Conservation (phyloP, 2,329 filamentous ascomycete genomes). For the Colletotrichum sp. region DNA sequence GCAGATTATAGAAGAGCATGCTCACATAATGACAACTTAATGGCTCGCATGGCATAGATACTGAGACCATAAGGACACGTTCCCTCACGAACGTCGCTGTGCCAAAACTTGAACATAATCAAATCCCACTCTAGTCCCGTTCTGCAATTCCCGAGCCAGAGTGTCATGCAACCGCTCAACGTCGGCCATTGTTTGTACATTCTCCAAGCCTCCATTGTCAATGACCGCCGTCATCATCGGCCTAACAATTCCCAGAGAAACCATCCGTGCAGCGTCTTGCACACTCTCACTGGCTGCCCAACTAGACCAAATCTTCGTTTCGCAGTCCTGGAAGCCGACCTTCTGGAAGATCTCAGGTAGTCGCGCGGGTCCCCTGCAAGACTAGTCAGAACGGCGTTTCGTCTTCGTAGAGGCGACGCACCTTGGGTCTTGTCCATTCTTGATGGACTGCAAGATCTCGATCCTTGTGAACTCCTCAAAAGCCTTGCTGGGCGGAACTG, state of each 20-base stretch:
- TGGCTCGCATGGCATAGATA: no score
- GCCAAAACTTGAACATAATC: no score
- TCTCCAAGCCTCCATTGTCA: neutral
- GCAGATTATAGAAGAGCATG: no score
- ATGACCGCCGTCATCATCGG: neutral
- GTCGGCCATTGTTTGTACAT: neutral
- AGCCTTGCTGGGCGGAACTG: neutral
- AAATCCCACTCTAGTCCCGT: neutral
- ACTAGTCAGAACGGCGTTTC: neutral
- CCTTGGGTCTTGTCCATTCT: neutral
- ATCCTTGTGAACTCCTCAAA: neutral
- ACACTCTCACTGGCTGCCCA: neutral
- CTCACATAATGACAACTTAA: no score
- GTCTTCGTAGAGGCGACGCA: neutral
- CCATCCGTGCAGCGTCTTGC: neutral
- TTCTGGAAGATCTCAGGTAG: rapidly evolving
- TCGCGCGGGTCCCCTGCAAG: neutral
- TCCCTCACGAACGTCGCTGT: no score
- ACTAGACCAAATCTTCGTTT: neutral
- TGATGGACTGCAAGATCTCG: neutral
- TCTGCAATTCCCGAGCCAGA: neutral
- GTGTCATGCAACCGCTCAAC: neutral
- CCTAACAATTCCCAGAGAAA: neutral
- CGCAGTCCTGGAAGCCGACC: neutral
- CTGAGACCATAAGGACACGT: no score